Base-by-base conservation (phyloP, 202 grass and related monocot genomes). In the Carex arenaria region DNA sequence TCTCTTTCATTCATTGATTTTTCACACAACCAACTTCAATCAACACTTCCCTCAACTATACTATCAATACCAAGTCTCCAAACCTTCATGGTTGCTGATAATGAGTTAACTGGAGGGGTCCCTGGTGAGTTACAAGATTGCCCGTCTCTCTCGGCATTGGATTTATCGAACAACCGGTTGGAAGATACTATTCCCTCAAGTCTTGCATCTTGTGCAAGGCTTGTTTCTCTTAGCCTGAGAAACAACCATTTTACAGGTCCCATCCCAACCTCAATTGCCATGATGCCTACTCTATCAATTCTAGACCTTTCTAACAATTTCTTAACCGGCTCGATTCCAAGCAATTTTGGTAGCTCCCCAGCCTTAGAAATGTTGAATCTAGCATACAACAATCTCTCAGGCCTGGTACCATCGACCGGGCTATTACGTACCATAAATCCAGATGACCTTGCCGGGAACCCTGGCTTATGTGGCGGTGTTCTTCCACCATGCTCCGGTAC, bases 1-100 rank as follows among this genome's bases (percentile, higher is more conserved):
- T 95, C 96, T 65, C 90, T 98, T 57, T 93, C 89, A 55, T 99
- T 99, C 93, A 92, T 99, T 65, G 96, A 99, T 70, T 34, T 99
- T 5, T 99, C 96, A 17, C 96, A 99, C 84, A 99, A 99, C 78
- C 91, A 83, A 51, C 88, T 99, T 19, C 91, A 67, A 51, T 88
- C 86, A 53, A 86, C 81, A 72, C 85, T 99, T 23, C 96, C 96
- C 40, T 85, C 93, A 8, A 95, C 61, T 64, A 91, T 99, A 57
- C 68, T 99, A 5, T 94, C 89, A 4, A 90, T 99, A 18, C 85
- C 88, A 9, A 87, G 80, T 70, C 91, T 99, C 3, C 96, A 99
- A 47, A 94, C 85, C 32, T 95, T 99, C 81, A 88, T 89, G 52
- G 96, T 83, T 9, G 84, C 96, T 12, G 96, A 99, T 77, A 99